Base-by-base conservation (phyloP, 345 rosid species). In the Corymbia maculata region DNA sequence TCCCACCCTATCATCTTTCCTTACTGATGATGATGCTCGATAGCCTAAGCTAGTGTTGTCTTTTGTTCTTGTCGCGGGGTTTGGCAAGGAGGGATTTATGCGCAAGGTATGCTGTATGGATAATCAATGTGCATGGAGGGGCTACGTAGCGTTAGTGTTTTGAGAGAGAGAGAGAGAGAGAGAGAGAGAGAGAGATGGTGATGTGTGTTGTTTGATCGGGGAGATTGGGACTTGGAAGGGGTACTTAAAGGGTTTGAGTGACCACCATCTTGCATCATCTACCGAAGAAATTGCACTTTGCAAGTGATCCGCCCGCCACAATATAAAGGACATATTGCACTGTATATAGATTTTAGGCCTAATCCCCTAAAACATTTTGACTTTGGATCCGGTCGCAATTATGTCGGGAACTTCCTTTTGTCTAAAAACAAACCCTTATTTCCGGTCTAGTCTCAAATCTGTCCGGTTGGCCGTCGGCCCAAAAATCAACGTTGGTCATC, bases 1-100 rank as follows among this genome's bases (percentile, higher is more conserved):
- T 87, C 96, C 92, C 94, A 94, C 44, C 94, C 93, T 51, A 96
- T 94, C 99, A 96, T 95, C 87, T 32, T 36, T 91, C 7, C 49
- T 75, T 6, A 5, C 82, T 21, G 82, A 75, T 75, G 82, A 75
- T 36, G 82, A 75, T 75, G 82, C 49, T 75, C 9, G 49, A 36
- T 66, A 30, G 22, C 44, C 19, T 66, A 28, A 30, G 44, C 21
- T 66, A 14, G 79, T 16, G 44, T 9, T 2, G 44, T 66, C 42
- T 4, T 30, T 66, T 5, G 49, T 6, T 19, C 82, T 9, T 22
- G 47, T 75, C 49, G 82, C 36, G 26, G 26, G 22, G 82, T 8
- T 75, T 75, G 82, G 47, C 36, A 47, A 9, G 22, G 82, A 70
- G 82, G 5, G 82, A 70, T 21, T 4, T 70, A 42, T 70, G 47